These are phyloP conservation scores for Circinella minor DNA, from an alignment of 371 early-diverging fungal species.

Conservation along the genomic window DNA sequence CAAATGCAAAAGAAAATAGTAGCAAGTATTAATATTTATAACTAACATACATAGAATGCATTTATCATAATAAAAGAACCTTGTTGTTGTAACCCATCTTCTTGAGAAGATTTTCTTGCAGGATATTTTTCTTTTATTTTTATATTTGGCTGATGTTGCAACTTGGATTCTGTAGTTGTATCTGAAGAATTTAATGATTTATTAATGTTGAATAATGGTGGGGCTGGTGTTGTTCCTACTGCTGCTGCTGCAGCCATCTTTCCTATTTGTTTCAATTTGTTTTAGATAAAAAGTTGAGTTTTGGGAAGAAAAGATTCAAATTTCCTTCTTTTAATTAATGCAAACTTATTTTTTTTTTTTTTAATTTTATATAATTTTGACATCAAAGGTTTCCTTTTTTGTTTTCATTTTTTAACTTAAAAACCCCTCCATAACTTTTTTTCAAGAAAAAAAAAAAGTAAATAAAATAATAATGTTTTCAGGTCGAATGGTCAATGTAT, in stretches of 20 bases:
- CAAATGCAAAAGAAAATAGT: too few relatives aligned
- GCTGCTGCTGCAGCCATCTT: background rate
- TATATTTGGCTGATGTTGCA: background rate
- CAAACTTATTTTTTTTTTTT: too few relatives aligned
- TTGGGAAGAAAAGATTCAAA: too few relatives aligned
- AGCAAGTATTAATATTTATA: too few relatives aligned
- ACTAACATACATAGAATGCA: too few relatives aligned
- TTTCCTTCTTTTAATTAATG: too few relatives aligned
- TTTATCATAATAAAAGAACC: too few relatives aligned
- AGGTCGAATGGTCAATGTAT: conserved; percentile 26
- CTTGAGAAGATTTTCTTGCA: background rate
- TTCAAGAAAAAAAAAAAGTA: background rate
- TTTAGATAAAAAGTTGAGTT: too few relatives aligned
- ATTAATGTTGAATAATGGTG: background rate
- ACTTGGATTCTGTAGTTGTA: background rate
- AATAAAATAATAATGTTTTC: background rate
- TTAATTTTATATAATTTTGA: too few relatives aligned
- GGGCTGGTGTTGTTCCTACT: background rate
- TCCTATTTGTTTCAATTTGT: too few relatives aligned
- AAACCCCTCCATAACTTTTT: background rate
- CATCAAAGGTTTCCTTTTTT: too few relatives aligned
- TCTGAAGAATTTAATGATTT: background rate
- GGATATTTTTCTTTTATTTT: background rate
- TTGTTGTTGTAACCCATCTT: background rate
- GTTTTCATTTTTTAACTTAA: too few relatives aligned